Evolutionary conservation across 2,329 filamentous ascomycete species (phyloP), one percentile per base, ranked within the genome.

Genomic region (Xylariaceae sp.): DNA sequence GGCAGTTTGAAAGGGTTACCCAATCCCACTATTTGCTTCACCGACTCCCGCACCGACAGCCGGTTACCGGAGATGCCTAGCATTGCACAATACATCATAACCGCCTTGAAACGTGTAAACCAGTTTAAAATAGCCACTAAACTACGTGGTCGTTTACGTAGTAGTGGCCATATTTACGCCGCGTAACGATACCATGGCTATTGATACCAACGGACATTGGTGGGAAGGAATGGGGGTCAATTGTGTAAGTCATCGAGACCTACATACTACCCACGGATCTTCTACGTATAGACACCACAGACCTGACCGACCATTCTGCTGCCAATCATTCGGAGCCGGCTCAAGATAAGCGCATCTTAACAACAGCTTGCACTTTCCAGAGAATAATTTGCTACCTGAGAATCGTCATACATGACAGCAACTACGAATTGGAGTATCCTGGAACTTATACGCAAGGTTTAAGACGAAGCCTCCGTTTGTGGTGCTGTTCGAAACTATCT

Each of bases 51-150:
- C 30, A 40, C 39, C 15, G 10, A 18, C 46, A 26, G 50, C 50
- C 50, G 45, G 54, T 57, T 39, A 49, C 41, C 45, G 50, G 53
- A 41, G 18, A n/a, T 42, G 50, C 54, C 54, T 54, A 57, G 50
- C 27, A 3, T n/a, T 16, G 11, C 23, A 27, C n/a, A 13, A 21
- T 7, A 16, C 32, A 49, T 40, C 29, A n/a, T n/a, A n/a, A n/a
- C n/a, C n/a, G n/a, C n/a, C n/a, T n/a, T n/a, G n/a, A n/a, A n/a
- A n/a, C n/a, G n/a, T n/a, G n/a, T n/a, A n/a, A n/a, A n/a, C n/a
- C n/a, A n/a, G n/a, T n/a, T n/a, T n/a, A n/a, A n/a, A n/a, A n/a
- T n/a, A n/a, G n/a, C n/a, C n/a, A n/a, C n/a, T n/a, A n/a, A n/a
- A n/a, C n/a, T n/a, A n/a, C n/a, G n/a, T n/a, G n/a, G n/a, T n/a